phyloP scores from a whole-genome alignment of 78 protist genomes.

The Acrasis kona region DNA sequence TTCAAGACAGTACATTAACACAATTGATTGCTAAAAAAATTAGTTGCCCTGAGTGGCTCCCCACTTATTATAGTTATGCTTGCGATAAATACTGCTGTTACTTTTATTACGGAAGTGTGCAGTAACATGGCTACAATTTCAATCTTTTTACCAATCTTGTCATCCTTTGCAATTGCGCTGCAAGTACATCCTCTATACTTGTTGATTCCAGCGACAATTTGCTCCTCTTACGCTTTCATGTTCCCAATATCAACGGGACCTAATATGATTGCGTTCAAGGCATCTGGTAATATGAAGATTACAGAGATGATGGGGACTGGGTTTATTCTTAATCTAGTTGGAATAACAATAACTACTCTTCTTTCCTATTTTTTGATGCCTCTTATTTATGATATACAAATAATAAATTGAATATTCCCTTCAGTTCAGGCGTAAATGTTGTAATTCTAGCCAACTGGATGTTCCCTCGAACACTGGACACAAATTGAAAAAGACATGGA shows the following conservation, averaged over 20 bases:
- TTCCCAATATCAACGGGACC: neutral
- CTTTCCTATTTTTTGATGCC: no score
- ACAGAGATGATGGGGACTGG: no score
- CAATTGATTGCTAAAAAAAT: neutral
- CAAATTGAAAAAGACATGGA: no score
- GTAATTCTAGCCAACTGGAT: no score
- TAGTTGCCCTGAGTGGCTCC: neutral
- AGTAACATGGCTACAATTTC: neutral
- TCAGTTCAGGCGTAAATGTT: no score
- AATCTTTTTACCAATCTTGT: neutral
- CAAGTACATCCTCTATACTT: neutral
- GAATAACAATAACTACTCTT: no score
- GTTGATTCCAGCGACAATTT: constrained; percentile 1
- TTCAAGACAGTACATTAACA: neutral
- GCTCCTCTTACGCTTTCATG: neutral
- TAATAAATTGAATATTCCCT: no score
- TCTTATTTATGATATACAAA: no score
- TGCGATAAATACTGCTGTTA: neutral
- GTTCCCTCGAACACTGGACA: no score
- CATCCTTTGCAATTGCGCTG: neutral
- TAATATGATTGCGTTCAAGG: neutral
- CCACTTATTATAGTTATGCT: neutral
- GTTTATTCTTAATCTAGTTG: no score
- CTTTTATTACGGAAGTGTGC: neutral
- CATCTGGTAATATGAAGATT: no score